Evolutionary conservation across 768 basidiomycete genomes (phyloP), one percentile per base, ranked within the genome.

Genomic region (Mycena venus): DNA sequence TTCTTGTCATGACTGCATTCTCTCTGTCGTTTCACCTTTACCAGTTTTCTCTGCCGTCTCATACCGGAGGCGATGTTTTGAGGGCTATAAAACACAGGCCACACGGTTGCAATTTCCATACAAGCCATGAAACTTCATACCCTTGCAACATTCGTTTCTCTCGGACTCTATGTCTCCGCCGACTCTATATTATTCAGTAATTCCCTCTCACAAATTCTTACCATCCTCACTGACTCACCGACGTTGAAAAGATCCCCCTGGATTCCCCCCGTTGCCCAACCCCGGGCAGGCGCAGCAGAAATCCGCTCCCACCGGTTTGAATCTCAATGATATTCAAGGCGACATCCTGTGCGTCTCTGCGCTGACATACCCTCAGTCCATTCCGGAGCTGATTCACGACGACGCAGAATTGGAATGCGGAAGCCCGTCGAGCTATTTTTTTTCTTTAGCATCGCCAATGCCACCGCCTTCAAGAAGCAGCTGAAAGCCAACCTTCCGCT

Each of bases 251-350:
- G 67, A 68, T 32, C 62, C 70, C 40, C 60, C 62, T 40, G 70
- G 60, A 8, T 34, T 42, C 15, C 70, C 70, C 7, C 31, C 49
- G 23, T 40, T 72, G 40, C 70, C 70, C 34, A 49, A 27, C 31
- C n/a, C 49, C 23, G 49, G 29, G 19, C 14, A 34, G 23, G 70
- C 60, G 38, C 40, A n/a, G 36, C 31, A n/a, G 15, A 49, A 42
- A 15, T 36, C 70, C 23, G 58, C 59, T 23, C 31, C 61, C 53
- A 19, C 71, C 23, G 65, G 68, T 59, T 69, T 78, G 53, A 76
- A 79, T 38, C 73, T 77, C 10, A 75, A 75, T 42, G 79, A 81
- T 68, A 78, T 81, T 34, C 79, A 81, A 66, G 80, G 79, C 38
- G 80, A 81, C 58, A 77, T 79, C 27, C 49, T 80, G 79, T 81